Evolutionary conservation across 345 rosid species (phyloP).

Genomic region (Luvunga scandens): DNA sequence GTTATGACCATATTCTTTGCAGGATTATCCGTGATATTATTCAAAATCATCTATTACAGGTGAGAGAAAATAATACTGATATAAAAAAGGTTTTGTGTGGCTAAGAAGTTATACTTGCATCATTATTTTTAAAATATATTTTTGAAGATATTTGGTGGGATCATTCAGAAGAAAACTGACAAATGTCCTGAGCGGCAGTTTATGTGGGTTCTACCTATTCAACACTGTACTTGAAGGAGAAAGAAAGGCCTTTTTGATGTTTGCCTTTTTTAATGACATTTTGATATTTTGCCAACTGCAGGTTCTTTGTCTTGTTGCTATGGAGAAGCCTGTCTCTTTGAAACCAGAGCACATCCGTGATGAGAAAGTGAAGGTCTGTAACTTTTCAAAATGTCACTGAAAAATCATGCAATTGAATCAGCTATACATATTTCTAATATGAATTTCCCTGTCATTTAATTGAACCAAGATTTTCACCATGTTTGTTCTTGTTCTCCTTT

Average conservation of each 20-base stretch:
- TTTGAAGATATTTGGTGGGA: constrained; percentile 1
- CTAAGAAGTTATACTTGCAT: constrained; percentile 16
- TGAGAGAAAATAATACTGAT: constrained; percentile 24
- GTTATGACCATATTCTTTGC: constrained; percentile 28
- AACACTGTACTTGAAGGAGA: neutral
- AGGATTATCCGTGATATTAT: constrained; percentile 98
- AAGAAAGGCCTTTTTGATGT: neutral
- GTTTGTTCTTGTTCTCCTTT: neutral
- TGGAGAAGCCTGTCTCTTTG: constrained; percentile 98
- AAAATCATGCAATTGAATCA: neutral
- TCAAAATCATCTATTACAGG: constrained; percentile 97
- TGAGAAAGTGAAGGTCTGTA: constrained; percentile 94
- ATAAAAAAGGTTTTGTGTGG: constrained; percentile 1
- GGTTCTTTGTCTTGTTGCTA: constrained; percentile 93
- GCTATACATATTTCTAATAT: neutral
- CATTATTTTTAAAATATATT: neutral
- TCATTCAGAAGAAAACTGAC: neutral
- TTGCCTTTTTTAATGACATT: neutral
- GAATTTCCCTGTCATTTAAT: neutral
- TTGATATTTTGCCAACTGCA: constrained; percentile 30
- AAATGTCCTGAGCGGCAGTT: neutral
- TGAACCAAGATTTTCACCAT: constrained; percentile 3
- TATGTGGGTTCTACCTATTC: neutral
- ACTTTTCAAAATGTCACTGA: constrained; percentile 2
- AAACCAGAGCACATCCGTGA: constrained; percentile 98